Evolutionary conservation across 768 basidiomycete genomes (phyloP), one percentile per base, ranked within the genome.

Genomic region (Astraeus odoratus): DNA sequence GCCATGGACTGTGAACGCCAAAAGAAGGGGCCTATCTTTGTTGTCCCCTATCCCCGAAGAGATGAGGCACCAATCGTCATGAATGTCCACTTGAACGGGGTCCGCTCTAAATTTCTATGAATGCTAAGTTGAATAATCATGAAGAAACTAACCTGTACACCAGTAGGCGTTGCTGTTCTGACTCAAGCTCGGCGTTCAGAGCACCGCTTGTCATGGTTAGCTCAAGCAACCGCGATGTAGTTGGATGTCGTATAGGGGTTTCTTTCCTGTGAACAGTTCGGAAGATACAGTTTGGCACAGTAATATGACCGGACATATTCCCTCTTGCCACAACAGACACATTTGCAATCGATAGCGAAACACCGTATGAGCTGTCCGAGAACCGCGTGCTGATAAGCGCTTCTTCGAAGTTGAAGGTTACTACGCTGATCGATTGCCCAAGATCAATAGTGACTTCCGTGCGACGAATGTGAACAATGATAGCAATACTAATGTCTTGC

Each of bases 371-470:
- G 35, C 63, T 60, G 23, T 81, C 80, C 7, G 80, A 81, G 36
- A 92, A 63, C 47, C 74, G 76, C 13, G 84, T 86, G 16, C 81
- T 76, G 36, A 92, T 55, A 18, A 83, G 67, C 8, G 81, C 72
- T 40, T 85, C 72, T 19, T 71, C 67, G 43, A 94, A 67, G 47
- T 81, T 73, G 22, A 96, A 67, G 23, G 75, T 77, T 39, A 86
- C 68, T 23, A 71, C 73, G 45, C 83, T 83, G 53, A 97, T 93
- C 1, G 86, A 86, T 56, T 88, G 86, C 7, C 90, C 90, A 22
- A 97, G 76, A 57, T 96, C 88, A 5, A 87, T 76, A 39, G 82
- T 78, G 30, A 96, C 67, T 25, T 76, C 75, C 43, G 93, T 78
- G 39, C 74, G 75, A 18, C 89, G 79, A 38, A 93, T 70, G 26